Conservation (phyloP, 2,329 filamentous ascomycete species). For the Elsinoe batatas region DNA sequence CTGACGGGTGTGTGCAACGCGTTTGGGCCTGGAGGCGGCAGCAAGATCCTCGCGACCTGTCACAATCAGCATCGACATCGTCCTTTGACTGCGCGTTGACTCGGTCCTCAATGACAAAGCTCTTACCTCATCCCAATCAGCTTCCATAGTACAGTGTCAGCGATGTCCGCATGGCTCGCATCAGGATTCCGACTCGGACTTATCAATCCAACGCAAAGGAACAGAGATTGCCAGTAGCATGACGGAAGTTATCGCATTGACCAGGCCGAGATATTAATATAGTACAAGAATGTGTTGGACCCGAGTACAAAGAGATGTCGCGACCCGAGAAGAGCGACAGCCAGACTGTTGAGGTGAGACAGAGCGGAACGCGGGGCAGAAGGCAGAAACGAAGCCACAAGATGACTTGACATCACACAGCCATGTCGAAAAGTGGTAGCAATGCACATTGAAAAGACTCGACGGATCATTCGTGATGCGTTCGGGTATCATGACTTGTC, state of each 20-base stretch:
- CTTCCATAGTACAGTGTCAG: constrained; percentile 33
- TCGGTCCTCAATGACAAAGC: neutral
- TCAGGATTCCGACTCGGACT: neutral
- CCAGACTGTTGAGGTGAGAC: constrained; percentile 9
- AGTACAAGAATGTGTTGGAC: neutral
- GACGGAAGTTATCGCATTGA: too few relatives aligned
- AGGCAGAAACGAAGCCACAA: neutral
- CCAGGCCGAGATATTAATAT: neutral
- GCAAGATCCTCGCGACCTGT: constrained; percentile 70
- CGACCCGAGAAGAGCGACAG: neutral
- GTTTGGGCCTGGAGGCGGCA: constrained; percentile 66
- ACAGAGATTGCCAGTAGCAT: too few relatives aligned
- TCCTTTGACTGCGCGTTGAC: too few relatives aligned
- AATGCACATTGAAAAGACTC: neutral
- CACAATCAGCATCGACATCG: constrained; percentile 3
- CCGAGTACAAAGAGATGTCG: neutral
- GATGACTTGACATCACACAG: too few relatives aligned
- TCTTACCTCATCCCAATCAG: constrained; percentile 43
- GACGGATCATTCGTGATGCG: neutral
- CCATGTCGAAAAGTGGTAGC: neutral
- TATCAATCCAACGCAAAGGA: too few relatives aligned
- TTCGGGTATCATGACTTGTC: neutral
- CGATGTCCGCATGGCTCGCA: neutral
- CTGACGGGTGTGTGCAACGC: constrained; percentile 58
- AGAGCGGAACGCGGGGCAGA: neutral